Conservation (phyloP, 2,329 filamentous ascomycete genomes). For the Fusarium stilboides region DNA sequence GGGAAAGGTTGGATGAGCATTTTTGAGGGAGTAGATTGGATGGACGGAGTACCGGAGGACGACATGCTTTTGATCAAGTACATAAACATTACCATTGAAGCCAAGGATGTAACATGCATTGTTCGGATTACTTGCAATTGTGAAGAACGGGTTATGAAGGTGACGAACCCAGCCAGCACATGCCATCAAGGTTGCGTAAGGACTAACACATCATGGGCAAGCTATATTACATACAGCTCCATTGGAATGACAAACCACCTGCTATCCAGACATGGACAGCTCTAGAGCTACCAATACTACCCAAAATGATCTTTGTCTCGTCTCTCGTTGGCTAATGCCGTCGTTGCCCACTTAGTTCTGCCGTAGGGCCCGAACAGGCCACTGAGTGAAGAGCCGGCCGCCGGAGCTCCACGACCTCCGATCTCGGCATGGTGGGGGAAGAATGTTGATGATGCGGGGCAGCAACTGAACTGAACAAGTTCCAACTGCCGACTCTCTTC, state of each 20-base stretch:
- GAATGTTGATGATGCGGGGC: constrained; percentile 47
- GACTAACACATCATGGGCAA: background rate
- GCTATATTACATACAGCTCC: background rate
- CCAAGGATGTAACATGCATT: constrained; percentile 12
- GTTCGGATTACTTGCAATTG: background rate
- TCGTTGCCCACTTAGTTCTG: constrained; percentile 32
- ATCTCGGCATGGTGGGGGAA: constrained; percentile 57
- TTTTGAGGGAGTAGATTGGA: constrained; percentile 42
- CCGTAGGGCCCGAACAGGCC: constrained; percentile 39
- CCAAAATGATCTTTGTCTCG: constrained; percentile 38
- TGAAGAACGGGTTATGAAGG: background rate
- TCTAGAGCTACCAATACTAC: constrained; percentile 24
- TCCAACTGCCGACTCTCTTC: constrained; percentile 19
- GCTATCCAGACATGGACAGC: background rate
- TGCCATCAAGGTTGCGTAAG: constrained; percentile 1
- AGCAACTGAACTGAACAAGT: constrained; percentile 33
- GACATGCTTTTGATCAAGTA: constrained; percentile 37
- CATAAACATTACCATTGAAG: constrained; percentile 24
- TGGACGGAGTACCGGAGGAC: constrained; percentile 35
- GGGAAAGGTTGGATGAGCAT: constrained; percentile 37
- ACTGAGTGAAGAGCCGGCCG: constrained; percentile 38
- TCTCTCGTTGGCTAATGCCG: constrained; percentile 43
- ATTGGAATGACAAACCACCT: background rate
- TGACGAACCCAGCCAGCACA: background rate
- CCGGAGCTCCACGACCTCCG: constrained; percentile 50